phyloP scores from a whole-genome alignment of 2,329 filamentous ascomycete genomes.

The Colletotrichum orbiculare region DNA sequence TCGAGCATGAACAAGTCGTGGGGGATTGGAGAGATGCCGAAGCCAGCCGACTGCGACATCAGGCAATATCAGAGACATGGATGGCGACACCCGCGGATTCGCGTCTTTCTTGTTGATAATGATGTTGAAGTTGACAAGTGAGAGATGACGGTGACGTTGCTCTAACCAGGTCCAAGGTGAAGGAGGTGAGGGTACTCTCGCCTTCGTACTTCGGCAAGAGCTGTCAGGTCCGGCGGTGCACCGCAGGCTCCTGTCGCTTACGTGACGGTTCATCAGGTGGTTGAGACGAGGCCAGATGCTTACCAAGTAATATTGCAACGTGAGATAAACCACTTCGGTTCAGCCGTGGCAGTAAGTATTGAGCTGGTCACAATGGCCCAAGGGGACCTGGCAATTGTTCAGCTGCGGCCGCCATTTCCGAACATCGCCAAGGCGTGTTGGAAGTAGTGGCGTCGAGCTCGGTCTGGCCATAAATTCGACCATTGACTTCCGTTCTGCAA shows the following conservation, averaged over 20 bases:
- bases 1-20: neutral
- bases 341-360: too few species aligned
- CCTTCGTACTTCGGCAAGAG: neutral
- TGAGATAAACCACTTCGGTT: too few species aligned
- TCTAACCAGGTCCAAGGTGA: neutral
- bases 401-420: too few species aligned
- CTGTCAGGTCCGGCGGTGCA: slow-evolving; percentile 6
- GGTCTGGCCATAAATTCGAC: too few species aligned
- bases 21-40: slow-evolving; percentile 27
- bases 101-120: slow-evolving; percentile 9
- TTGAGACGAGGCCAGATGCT: neutral
- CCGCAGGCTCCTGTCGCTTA: neutral
- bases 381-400: too few species aligned
- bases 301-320: too few species aligned
- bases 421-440: too few species aligned
- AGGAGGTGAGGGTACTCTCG: slow-evolving; percentile 7
- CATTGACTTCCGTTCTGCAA: too few species aligned
- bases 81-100: slow-evolving; percentile 1
- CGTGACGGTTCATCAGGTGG: slow-evolving; percentile 4
- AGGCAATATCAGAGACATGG: slow-evolving; percentile 13
- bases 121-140: slow-evolving; percentile 30
- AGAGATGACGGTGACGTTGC: slow-evolving; percentile 2
- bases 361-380: too few species aligned
- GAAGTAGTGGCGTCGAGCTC: too few species aligned
- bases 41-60: slow-evolving; percentile 23